phyloP scores from a whole-genome alignment of 1,284 basidiomycete species.

The Calocybe gambosa region DNA sequence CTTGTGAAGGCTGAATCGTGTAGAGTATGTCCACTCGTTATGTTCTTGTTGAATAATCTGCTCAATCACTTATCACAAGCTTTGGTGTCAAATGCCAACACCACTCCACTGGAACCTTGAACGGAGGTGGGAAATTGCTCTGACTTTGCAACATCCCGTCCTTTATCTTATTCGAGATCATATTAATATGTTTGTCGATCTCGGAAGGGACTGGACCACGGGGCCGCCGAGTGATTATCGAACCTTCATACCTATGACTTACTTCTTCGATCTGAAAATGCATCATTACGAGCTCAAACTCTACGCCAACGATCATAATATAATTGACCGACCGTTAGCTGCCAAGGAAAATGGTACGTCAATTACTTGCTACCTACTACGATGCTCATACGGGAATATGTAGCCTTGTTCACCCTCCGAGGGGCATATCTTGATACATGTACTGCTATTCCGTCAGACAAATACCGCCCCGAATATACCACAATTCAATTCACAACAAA shows the following conservation, averaged over 20 bases:
- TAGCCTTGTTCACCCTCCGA: conserved; percentile 68
- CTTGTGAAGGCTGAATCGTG: conserved; percentile 74
- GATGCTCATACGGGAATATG: conserved; percentile 1
- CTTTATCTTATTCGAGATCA: conserved; percentile 85
- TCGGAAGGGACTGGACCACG: conserved; percentile 84
- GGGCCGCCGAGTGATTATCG: conserved; percentile 74
- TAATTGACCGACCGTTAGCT: conserved; percentile 81
- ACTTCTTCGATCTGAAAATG: conserved; percentile 65
- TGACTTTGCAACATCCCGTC: conserved; percentile 65
- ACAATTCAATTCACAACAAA: conserved; percentile 64
- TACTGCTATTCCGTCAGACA: conserved; percentile 61
- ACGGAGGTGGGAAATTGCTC: conserved; percentile 71
- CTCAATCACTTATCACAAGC: conserved; percentile 28
- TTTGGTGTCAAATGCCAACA: conserved; percentile 59
- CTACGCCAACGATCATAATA: conserved; percentile 94
- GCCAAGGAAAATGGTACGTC: conserved; percentile 72
- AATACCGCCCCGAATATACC: conserved; percentile 69
- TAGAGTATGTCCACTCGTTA: conserved; percentile 39
- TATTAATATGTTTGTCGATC: conserved; percentile 85
- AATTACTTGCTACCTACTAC: background rate
- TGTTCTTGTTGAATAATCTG: background rate
- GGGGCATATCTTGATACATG: conserved; percentile 52
- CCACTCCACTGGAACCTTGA: conserved; percentile 64
- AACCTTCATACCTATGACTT: conserved; percentile 80
- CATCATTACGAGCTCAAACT: conserved; percentile 73